A percentile compares a stretch with the other conserved stretches of the same genome.
Evolutionary conservation across 2,329 filamentous ascomycete species (phyloP).

Genomic region (Alternaria tenuissima): DNA sequence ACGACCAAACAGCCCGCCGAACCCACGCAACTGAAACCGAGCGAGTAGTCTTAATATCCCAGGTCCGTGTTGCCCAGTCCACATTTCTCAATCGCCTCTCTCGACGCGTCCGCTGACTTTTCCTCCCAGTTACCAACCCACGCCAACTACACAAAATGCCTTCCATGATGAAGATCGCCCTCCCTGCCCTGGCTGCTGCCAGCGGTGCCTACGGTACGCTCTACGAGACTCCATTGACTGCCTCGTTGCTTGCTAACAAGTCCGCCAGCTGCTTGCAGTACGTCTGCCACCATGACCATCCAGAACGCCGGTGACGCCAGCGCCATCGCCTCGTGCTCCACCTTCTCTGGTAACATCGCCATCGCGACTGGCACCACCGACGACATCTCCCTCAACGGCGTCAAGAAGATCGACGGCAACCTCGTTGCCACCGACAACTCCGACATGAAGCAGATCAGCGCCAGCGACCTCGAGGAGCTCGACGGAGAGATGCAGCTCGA

Average conservation of each 20-base stretch:
- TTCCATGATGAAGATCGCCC: conserved; percentile 63
- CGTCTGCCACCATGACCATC: conserved; percentile 64
- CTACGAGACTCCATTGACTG: not conserved
- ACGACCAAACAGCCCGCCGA: conserved; percentile 34
- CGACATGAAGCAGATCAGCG: conserved; percentile 70
- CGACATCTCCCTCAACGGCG: conserved; percentile 69
- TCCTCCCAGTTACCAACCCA: conserved; percentile 34
- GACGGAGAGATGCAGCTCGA: conserved; percentile 73
- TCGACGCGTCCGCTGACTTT: conserved; percentile 35
- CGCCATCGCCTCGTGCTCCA: conserved; percentile 69
- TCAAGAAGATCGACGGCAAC: conserved; percentile 66
- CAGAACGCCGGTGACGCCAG: conserved; percentile 67
- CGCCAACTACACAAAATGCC: conserved; percentile 52
- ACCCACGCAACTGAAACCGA: conserved; percentile 22
- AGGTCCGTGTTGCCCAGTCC: conserved; percentile 34
- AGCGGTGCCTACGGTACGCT: conserved; percentile 61
- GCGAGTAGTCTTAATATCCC: conserved; percentile 49
- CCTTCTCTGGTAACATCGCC: conserved; percentile 72
- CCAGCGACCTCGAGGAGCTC: conserved; percentile 69
- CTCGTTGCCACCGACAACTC: conserved; percentile 63
- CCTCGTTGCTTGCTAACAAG: conserved; percentile 24
- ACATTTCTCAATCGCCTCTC: conserved; percentile 21
- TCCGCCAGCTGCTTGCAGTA: conserved; percentile 50
- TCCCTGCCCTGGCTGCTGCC: conserved; percentile 64
- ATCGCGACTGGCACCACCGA: conserved; percentile 66